Base-by-base conservation (phyloP, 1,139 yeast species). In the Taphrina flavorubra region DNA sequence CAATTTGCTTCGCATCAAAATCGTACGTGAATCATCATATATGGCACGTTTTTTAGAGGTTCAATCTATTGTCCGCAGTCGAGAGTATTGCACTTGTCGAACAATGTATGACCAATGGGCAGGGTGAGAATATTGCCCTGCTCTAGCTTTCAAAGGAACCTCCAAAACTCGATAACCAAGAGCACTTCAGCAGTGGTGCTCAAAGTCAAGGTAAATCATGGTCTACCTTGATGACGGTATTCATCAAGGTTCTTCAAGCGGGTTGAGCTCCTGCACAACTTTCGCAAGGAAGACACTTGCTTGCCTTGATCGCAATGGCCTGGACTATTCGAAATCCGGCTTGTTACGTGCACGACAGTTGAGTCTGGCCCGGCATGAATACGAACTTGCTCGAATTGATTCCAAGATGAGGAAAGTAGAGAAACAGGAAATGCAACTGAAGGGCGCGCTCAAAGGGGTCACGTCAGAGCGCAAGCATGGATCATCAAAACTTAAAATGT, bases 241-340 rank as follows among this genome's bases (percentile, higher is more conserved):
- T 14, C 18, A n/a, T 7, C 34, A 49, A 18, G 36, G n/a, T 8
- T 49, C 53, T 11, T 20, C 53, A 4, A 49, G 53, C 53, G 53
- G 36, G 1, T 2, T 49, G 2, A 49, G 53, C 8, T 49, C 53
- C 13, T 49, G 36, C 36, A 49, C 34, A 8, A 49, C 53, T 7
- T 49, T 49, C 53, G 53, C 53, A n/a, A 49, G 36, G n/a, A 49
- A 11, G 20, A 20, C 53, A 49, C 53, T 49, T n/a, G 53, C 53
- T 11, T 34, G 53, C 36, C 53, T 49, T 34, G 53, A 49, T 10
- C n/a, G 36, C 36, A 20, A 20, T 7, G 53, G 20, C n/a, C 11
- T n/a, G 8, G 53, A 49, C 13, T n/a, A 20, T 8, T 20, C 53
- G 6, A 18, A 4, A 20, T 8, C 53, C 20, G 53, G 53, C 13